These are phyloP conservation scores for Globisporangium heterothallicum DNA, from an alignment of 352 stramenopile genomes.

Conservation along the genomic window DNA sequence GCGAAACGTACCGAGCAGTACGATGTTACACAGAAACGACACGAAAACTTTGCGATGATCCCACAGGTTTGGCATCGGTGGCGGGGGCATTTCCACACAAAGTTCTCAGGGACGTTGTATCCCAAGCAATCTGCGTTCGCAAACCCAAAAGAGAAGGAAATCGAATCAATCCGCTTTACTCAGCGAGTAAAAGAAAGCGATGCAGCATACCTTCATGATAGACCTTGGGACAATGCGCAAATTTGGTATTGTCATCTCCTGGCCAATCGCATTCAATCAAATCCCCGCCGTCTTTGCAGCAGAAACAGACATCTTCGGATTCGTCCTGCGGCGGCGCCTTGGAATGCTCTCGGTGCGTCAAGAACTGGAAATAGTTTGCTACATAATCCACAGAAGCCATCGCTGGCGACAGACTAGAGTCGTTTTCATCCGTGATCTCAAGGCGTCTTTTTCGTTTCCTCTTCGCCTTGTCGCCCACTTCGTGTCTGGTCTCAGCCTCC, in stretches of 20 bases:
- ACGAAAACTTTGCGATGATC: slow-evolving; percentile 45
- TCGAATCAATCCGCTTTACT: background rate
- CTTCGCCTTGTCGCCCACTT: slow-evolving; percentile 2
- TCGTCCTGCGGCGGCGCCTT: slow-evolving; percentile 17
- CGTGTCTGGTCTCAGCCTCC: background rate
- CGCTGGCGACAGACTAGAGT: slow-evolving; percentile 12
- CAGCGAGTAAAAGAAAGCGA: background rate
- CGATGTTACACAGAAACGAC: slow-evolving; percentile 69
- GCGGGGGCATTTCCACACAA: slow-evolving; percentile 60
- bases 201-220: slow-evolving; percentile 60
- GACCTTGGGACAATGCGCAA: slow-evolving; percentile 64
- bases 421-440: slow-evolving; percentile 21
- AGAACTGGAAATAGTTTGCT: slow-evolving; percentile 63
- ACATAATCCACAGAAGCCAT: slow-evolving; percentile 65
- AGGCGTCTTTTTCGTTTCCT: slow-evolving; percentile 38
- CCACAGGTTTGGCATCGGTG: slow-evolving; percentile 66
- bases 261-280: slow-evolving; percentile 80
- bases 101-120: slow-evolving; percentile 47
- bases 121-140: slow-evolving; percentile 54
- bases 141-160: background rate
- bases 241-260: slow-evolving; percentile 23
- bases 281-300: slow-evolving; percentile 77
- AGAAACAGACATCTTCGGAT: slow-evolving; percentile 82
- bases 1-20: slow-evolving; percentile 43
- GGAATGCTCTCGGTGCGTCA: slow-evolving; percentile 37